A percentile compares a stretch with the other conserved stretches of the same genome.
Evolutionary conservation across 345 rosid species (phyloP).

Genomic region (Eucalyptus cladocalyx): DNA sequence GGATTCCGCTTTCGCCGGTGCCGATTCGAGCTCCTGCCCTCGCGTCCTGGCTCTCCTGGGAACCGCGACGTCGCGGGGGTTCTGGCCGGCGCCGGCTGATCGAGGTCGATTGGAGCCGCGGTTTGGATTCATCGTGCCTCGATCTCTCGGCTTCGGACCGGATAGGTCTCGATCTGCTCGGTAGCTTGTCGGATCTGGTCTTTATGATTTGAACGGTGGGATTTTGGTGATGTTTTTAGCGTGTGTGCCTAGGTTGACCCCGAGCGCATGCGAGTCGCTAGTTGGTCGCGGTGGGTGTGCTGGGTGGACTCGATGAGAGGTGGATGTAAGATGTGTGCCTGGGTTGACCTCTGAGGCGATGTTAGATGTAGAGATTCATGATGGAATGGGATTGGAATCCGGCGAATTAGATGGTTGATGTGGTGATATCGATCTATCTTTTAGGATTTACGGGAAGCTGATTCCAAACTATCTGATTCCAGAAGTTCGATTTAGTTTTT

Average conservation of each 20-base stretch:
- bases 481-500: background rate
- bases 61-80: background rate
- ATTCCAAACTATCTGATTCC: background rate
- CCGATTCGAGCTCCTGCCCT: background rate
- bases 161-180: background rate
- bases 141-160: background rate
- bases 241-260: background rate
- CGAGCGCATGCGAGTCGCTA: background rate
- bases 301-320: background rate
- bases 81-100: background rate
- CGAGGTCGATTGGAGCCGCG: background rate
- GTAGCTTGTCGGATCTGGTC: background rate
- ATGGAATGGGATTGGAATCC: background rate
- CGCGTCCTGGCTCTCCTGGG: background rate
- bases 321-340: background rate
- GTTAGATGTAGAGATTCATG: background rate
- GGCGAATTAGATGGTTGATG: background rate
- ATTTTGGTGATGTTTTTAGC: background rate
- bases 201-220: background rate
- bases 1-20: background rate
- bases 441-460: background rate
- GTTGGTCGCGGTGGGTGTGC: background rate
- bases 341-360: background rate
- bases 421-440: background rate
- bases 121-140: background rate